Conservation (phyloP, 2,329 filamentous ascomycete species). For the Zasmidium cellare region DNA sequence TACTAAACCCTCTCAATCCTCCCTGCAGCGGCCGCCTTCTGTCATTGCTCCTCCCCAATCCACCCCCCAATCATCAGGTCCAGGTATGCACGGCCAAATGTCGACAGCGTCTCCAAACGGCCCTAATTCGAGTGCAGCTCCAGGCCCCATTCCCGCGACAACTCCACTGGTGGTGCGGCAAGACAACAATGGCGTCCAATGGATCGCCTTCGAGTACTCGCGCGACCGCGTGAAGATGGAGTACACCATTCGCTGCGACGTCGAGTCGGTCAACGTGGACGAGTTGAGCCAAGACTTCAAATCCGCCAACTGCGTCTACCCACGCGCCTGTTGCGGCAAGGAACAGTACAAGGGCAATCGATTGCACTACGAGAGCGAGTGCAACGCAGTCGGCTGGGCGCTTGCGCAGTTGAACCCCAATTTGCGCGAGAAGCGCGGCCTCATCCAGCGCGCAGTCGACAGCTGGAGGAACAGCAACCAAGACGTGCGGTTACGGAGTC, state of each 20-base stretch:
- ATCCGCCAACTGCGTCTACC: conserved; percentile 97
- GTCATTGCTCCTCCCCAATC: conserved; percentile 27
- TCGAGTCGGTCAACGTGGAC: conserved; percentile 93
- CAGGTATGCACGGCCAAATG: conserved; percentile 28
- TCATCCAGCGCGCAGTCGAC: conserved; percentile 96
- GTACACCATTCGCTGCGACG: conserved; percentile 96
- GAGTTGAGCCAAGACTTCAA: conserved; percentile 86
- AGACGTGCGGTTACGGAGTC: conserved; percentile 84
- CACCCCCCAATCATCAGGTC: conserved; percentile 31
- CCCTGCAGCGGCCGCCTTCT: conserved; percentile 27
- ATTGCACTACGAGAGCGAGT: conserved; percentile 95
- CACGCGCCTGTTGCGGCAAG: conserved; percentile 89
- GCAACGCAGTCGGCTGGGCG: conserved; percentile 99
- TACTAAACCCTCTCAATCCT: conserved; percentile 26
- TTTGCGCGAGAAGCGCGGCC: conserved; percentile 85
- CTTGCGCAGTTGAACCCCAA: conserved; percentile 89
- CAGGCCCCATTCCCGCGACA: conserved; percentile 93
- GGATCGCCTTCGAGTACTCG: conserved; percentile 98
- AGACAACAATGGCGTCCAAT: conserved; percentile 94
- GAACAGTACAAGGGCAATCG: conserved; percentile 96
- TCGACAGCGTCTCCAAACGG: conserved; percentile 40
- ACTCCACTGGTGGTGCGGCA: conserved; percentile 92
- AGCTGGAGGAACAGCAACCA: conserved; percentile 99
- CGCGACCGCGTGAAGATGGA: conserved; percentile 98
- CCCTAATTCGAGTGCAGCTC: conserved; percentile 85